Evolutionary conservation across 352 stramenopile species (phyloP).

Genomic region (Pythium dissimile): DNA sequence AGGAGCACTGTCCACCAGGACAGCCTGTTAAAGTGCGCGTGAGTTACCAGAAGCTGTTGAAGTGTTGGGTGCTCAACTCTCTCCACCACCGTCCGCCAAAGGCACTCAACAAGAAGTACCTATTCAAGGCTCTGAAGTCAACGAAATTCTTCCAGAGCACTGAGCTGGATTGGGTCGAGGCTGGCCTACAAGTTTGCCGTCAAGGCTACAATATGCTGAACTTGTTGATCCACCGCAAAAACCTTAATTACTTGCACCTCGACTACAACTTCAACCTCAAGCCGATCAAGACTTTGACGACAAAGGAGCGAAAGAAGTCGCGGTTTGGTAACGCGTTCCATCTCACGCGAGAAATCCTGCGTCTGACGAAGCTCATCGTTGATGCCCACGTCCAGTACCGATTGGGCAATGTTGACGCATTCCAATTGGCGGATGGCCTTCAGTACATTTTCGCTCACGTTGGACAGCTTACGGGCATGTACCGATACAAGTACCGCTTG

Average conservation of each 20-base stretch:
- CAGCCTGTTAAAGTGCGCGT: conserved; percentile 99
- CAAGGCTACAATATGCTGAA: conserved; percentile 99
- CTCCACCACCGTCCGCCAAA: conserved; percentile 93
- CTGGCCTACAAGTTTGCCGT: conserved; percentile 96
- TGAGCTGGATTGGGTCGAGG: conserved; percentile 99
- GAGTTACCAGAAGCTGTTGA: conserved; percentile 99
- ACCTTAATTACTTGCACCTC: conserved; percentile 99
- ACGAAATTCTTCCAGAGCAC: conserved; percentile 99
- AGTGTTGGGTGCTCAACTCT: conserved; percentile 99
- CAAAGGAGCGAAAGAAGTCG: conserved; percentile 99
- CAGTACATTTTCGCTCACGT: conserved; percentile 99
- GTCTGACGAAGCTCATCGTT: conserved; percentile 99
- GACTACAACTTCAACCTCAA: conserved; percentile 99
- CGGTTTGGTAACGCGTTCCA: conserved; percentile 96
- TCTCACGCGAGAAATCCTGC: conserved; percentile 97
- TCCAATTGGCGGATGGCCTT: conserved; percentile 98
- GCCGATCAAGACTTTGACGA: conserved; percentile 99
- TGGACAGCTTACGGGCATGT: conserved; percentile 99
- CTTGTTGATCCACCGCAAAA: conserved; percentile 99
- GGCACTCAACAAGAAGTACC: conserved; percentile 96
- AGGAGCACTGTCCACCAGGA: conserved; percentile 97
- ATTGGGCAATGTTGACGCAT: conserved; percentile 99
- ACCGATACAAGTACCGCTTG: conserved; percentile 98
- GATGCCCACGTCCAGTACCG: conserved; percentile 99
- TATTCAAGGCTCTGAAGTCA: conserved; percentile 98